Evolutionary conservation across 306 rosid genomes (phyloP).

Genomic region (Cucumis melo): DNA sequence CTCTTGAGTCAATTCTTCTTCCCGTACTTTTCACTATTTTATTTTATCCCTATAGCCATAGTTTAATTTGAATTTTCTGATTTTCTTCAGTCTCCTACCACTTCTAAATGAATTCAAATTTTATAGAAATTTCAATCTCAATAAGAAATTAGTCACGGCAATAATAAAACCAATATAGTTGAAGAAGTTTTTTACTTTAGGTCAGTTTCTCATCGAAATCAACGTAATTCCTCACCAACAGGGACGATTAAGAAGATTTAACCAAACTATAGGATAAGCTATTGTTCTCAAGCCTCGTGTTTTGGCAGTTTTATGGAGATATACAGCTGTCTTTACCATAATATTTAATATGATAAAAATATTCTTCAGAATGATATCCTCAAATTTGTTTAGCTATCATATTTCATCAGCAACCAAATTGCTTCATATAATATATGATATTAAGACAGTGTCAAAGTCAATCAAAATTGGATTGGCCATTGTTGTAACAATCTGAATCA

Average conservation of each 20-base stretch:
- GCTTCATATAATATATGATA: background rate
- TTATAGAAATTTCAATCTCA: background rate
- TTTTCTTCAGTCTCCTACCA: background rate
- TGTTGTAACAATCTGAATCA: background rate
- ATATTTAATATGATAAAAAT: background rate
- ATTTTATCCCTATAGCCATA: no score
- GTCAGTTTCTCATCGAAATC: background rate
- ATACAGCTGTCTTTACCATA: background rate
- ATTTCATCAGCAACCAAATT: constrained; percentile 2
- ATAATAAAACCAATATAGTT: no score
- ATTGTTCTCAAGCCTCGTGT: background rate
- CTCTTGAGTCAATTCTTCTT: background rate
- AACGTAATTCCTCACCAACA: no score
- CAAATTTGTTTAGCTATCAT: background rate
- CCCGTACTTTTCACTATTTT: background rate
- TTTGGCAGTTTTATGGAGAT: background rate
- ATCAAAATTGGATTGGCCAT: background rate
- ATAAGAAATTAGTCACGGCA: background rate
- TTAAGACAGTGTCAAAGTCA: constrained; percentile 3
- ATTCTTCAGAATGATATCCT: background rate
- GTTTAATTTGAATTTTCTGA: no score
- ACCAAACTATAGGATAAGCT: background rate
- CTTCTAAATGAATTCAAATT: background rate
- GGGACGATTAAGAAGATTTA: background rate
- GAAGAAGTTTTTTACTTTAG: no score